phyloP scores from a whole-genome alignment of 768 basidiomycete genomes.

The Tulasnella sp. region DNA sequence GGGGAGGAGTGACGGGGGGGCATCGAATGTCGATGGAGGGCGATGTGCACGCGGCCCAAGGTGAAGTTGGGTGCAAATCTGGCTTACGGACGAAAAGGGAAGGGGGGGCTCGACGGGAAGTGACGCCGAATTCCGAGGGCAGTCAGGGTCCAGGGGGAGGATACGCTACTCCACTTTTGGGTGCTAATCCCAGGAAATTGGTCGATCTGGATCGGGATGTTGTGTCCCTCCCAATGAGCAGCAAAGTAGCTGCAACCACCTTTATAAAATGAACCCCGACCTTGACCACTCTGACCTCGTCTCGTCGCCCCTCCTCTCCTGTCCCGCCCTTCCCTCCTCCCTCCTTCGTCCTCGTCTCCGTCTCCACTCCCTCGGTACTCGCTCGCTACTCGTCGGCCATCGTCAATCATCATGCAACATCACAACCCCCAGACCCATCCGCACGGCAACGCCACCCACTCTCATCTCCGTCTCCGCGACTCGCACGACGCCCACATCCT shows the following conservation, averaged over 20 bases:
- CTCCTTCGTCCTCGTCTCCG: background rate
- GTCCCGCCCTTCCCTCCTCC: slow-evolving; percentile 8
- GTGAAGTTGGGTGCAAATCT: background rate
- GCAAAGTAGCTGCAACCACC: background rate
- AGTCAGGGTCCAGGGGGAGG: slow-evolving; percentile 11
- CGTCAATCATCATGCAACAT: background rate
- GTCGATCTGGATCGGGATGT: background rate
- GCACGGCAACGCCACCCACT: slow-evolving; percentile 33
- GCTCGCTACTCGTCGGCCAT: background rate
- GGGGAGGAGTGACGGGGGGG: background rate
- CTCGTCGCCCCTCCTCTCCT: slow-evolving; percentile 14
- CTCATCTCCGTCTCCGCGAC: slow-evolving; percentile 34
- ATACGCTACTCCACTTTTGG: background rate
- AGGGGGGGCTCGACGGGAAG: background rate
- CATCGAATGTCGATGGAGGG: background rate
- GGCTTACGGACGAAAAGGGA: slow-evolving; percentile 6
- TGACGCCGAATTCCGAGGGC: background rate
- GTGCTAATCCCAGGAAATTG: slow-evolving; percentile 17
- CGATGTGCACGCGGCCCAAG: slow-evolving; percentile 8
- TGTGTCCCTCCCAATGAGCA: background rate
- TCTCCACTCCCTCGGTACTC: slow-evolving; percentile 14
- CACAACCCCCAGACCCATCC: background rate
- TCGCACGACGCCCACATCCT: slow-evolving; percentile 36
- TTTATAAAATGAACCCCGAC: slow-evolving; percentile 17
- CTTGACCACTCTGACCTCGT: background rate